These are phyloP conservation scores for Trypanosoma platydactyli DNA, from an alignment of 208 protist species.

Conservation along the genomic window DNA sequence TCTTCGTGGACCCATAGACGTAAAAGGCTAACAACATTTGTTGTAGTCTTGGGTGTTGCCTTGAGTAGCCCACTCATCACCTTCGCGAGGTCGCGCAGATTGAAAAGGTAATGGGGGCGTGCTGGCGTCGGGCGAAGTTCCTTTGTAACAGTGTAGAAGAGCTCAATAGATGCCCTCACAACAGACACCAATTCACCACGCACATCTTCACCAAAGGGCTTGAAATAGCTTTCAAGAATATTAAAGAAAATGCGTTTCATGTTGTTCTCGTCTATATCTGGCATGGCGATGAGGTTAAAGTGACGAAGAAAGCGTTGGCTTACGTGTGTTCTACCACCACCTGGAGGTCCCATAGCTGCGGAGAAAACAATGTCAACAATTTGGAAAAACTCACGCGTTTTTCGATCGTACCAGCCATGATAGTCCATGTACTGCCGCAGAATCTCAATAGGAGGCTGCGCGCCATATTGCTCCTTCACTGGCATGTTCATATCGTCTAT, in stretches of 20 bases:
- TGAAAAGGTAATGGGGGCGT: conserved; percentile 99
- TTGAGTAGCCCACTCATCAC: conserved; percentile 96
- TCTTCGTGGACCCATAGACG: conserved; percentile 97
- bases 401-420: conserved; percentile 96
- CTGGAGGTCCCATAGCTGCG: conserved; percentile 96
- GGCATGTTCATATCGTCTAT: conserved; percentile 99
- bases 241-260: conserved; percentile 95
- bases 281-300: conserved; percentile 98
- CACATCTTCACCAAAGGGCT: conserved; percentile 86
- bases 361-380: conserved; percentile 95
- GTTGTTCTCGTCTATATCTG: conserved; percentile 95
- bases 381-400: conserved; percentile 93
- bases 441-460: conserved; percentile 99
- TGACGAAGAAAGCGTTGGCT: conserved; percentile 97
- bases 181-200: conserved; percentile 63
- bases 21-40: conserved; percentile 54
- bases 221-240: conserved; percentile 95
- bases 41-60: conserved; percentile 69
- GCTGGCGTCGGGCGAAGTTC: conserved; percentile 97
- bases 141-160: conserved; percentile 93
- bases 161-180: conserved; percentile 93
- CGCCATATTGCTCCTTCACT: conserved; percentile 95
- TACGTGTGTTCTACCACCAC: conserved; percentile 95
- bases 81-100: conserved; percentile 97
- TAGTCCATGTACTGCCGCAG: conserved; percentile 99